Evolutionary conservation across 305 asterid genomes (phyloP).

Genomic region (Fraxinus sp.): DNA sequence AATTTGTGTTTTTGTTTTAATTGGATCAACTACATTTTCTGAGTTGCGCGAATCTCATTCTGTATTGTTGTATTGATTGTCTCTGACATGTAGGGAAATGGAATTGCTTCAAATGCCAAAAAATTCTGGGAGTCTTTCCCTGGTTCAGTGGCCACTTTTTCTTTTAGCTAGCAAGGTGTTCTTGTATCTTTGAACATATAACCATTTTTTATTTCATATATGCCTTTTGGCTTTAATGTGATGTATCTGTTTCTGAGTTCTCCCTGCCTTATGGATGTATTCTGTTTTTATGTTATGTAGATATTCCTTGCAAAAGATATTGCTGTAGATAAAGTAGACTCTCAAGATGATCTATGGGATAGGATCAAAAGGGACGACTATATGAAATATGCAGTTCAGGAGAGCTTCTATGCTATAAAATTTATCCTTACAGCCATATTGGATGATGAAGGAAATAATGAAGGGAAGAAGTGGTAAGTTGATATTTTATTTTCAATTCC

Average conservation of each 20-base stretch:
- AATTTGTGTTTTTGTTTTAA: conserved; percentile 18
- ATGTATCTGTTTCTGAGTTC: conserved; percentile 15
- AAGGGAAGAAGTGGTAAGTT: conserved; percentile 83
- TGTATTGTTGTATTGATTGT: conserved; percentile 25
- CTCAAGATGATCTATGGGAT: conserved; percentile 90
- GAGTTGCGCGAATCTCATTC: conserved; percentile 9
- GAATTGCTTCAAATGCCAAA: conserved; percentile 93
- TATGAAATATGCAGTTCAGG: conserved; percentile 96
- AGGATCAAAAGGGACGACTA: conserved; percentile 89
- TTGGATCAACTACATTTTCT: conserved; percentile 20
- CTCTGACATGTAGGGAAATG: conserved; percentile 61
- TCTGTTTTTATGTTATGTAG: conserved; percentile 34
- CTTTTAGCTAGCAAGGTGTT: conserved; percentile 92
- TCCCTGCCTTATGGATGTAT: conserved; percentile 2
- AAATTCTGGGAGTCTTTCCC: conserved; percentile 60
- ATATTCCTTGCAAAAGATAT: conserved; percentile 89
- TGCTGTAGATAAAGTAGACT: conserved; percentile 75
- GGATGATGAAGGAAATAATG: conserved; percentile 76
- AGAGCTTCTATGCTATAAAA: conserved; percentile 66
- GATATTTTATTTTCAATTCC: conserved; percentile 9
- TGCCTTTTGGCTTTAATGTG: conserved; percentile 22
- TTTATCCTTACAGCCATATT: conserved; percentile 67
- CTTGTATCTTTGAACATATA: conserved; percentile 23
- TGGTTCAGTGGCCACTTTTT: conserved; percentile 98
- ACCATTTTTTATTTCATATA: background rate